Base-by-base conservation (phyloP, 345 rosid species). In the Pugionium dolabratum region DNA sequence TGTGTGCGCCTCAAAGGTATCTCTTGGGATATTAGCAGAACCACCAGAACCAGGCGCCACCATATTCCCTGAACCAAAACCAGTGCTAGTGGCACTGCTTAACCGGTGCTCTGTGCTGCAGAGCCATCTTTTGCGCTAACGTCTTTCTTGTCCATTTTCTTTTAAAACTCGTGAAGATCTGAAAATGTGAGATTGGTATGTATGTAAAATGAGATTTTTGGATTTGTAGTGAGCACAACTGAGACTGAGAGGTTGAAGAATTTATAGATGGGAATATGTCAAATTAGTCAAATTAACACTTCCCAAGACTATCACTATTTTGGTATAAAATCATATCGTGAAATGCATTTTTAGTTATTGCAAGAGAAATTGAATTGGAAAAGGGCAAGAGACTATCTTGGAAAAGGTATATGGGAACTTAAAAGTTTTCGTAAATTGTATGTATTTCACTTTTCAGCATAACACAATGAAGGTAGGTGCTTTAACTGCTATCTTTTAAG, bases 1-100 rank as follows among this genome's bases (percentile, higher is more conserved):
- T 0, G 72, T 8, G 49, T 67, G 57, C 0, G 49, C 47, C 39
- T 67, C 64, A 5, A 67, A 67, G 31, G 51, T 58, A 58, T 48
- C 51, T 4, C 72, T 51, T 29, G 50, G n/a, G 32, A 37, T 58
- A 2, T 57, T 29, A 30, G 11, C 64, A 6, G 57, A 60, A 9
- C 72, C 65, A 31, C 65, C 65, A 9, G 50, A 48, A 2, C 65
- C 58, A 0, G 72, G 72, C 4, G 58, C 72, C 35, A 68, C 65
- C 65, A 68, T 68, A 7, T 48, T 68, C 29, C 26, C 50, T 1
- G 57, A 6, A 48, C 9, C 57, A 57, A 57, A 41, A 36, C 33
- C 33, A 41, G 32, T 6, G 4, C 32, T 18, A 18, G 18, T 18
- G 18, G 18, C 58, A 18, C 2, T 40, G 48, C 18, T 64, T 51